phyloP scores from a whole-genome alignment of 805 yeast species.

The Candida corydali region DNA sequence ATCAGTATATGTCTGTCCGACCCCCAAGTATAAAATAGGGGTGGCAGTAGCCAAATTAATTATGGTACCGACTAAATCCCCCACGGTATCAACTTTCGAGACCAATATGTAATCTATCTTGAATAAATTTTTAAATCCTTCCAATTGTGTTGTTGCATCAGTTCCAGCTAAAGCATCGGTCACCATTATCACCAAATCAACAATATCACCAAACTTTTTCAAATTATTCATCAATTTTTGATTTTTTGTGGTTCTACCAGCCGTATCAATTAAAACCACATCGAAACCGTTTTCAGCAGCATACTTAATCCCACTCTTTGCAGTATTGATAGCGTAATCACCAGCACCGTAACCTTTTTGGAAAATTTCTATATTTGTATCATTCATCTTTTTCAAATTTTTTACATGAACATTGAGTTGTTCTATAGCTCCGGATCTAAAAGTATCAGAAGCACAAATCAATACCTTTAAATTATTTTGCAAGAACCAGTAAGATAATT shows the following conservation, averaged over 20 bases:
- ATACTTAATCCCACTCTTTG: slow-evolving; percentile 81
- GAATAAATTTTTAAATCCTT: slow-evolving; percentile 88
- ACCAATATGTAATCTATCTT: slow-evolving; percentile 85
- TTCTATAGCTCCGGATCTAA: slow-evolving; percentile 98
- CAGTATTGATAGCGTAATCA: slow-evolving; percentile 88
- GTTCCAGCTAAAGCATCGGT: slow-evolving; percentile 98
- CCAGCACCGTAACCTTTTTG: slow-evolving; percentile 97
- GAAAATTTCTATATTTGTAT: slow-evolving; percentile 70
- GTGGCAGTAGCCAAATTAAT: slow-evolving; percentile 97
- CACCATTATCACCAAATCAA: slow-evolving; percentile 96
- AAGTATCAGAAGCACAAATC: slow-evolving; percentile 96
- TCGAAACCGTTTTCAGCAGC: slow-evolving; percentile 72
- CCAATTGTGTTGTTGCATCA: slow-evolving; percentile 93
- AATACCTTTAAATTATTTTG: slow-evolving; percentile 84
- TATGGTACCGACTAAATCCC: slow-evolving; percentile 93
- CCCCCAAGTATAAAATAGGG: slow-evolving; percentile 92
- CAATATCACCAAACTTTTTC: slow-evolving; percentile 92
- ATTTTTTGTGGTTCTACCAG: slow-evolving; percentile 96
- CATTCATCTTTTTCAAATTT: slow-evolving; percentile 68
- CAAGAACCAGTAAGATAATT: slow-evolving; percentile 90
- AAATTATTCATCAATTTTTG: slow-evolving; percentile 92
- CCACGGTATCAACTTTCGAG: slow-evolving; percentile 95
- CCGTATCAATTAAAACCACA: slow-evolving; percentile 91
- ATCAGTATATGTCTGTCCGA: slow-evolving; percentile 96
- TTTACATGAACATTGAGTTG: slow-evolving; percentile 92